A percentile compares a stretch with the other conserved stretches of the same genome.
These are phyloP conservation scores for Suillus fuscotomentosus DNA, from an alignment of 768 basidiomycete genomes.

Conservation along the genomic window DNA sequence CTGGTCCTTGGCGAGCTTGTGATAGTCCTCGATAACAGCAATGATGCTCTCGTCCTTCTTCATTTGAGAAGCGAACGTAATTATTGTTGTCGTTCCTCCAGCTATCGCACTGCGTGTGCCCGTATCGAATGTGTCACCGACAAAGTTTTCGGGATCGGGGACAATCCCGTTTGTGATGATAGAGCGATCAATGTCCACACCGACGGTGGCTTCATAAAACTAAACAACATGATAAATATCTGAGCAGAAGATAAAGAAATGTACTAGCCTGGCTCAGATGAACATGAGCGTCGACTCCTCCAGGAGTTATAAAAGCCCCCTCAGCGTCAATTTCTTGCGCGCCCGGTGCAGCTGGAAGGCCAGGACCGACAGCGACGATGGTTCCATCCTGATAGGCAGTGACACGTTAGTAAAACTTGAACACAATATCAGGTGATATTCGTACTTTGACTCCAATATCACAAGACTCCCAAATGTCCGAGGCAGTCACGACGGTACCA, in stretches of 20 bases:
- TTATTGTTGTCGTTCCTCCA: constrained; percentile 36
- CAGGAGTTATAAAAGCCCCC: constrained; percentile 35
- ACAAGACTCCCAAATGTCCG: constrained; percentile 13
- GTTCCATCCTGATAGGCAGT: constrained; percentile 22
- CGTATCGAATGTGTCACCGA: constrained; percentile 32
- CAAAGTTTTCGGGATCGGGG: constrained; percentile 11
- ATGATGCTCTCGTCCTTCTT: constrained; percentile 18
- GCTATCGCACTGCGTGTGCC: constrained; percentile 29
- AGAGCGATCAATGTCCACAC: constrained; percentile 3
- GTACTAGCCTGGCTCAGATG: constrained; percentile 29
- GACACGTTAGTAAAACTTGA: neutral
- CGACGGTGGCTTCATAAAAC: constrained; percentile 9
- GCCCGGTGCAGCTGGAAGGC: constrained; percentile 10
- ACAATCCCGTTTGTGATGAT: constrained; percentile 6
- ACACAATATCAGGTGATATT: neutral
- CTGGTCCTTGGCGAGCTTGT: constrained; percentile 28
- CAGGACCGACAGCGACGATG: constrained; percentile 23
- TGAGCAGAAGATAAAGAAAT: neutral
- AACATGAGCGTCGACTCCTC: constrained; percentile 36
- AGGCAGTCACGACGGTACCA: constrained; percentile 17
- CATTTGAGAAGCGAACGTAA: constrained; percentile 35
- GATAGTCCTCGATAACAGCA: constrained; percentile 31
- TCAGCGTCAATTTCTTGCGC: constrained; percentile 34
- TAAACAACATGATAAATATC: neutral
- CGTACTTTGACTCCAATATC: constrained; percentile 31